Conservation (phyloP, 768 basidiomycete genomes). For the Rhodotorula toruloides region DNA sequence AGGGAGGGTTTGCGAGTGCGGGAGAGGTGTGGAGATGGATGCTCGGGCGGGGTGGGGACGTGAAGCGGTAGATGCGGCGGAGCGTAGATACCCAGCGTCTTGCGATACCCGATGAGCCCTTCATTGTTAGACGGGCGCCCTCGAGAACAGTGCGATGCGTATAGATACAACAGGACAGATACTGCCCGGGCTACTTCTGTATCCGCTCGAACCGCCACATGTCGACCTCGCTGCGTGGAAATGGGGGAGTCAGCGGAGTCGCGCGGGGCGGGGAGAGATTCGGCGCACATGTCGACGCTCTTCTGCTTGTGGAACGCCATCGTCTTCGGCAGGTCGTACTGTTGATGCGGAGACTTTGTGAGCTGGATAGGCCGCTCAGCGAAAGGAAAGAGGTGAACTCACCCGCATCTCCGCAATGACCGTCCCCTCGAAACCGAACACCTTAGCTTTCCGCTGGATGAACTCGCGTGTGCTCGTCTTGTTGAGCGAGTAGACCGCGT, state of each 20-base stretch:
- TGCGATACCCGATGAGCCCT: too few relatives aligned
- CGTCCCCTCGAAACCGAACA: conserved; percentile 35
- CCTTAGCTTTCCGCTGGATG: conserved; percentile 33
- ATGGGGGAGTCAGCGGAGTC: background rate
- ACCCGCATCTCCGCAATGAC: conserved; percentile 41
- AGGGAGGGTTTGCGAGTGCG: too few relatives aligned
- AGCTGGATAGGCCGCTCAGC: background rate
- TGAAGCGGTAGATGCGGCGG: too few relatives aligned
- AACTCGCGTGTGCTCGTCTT: conserved; percentile 38
- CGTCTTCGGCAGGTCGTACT: conserved; percentile 42
- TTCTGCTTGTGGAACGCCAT: conserved; percentile 44
- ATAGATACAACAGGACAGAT: conserved; percentile 2
- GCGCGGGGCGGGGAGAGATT: background rate
- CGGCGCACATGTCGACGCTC: conserved; percentile 40
- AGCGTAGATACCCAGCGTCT: too few relatives aligned
- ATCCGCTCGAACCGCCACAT: conserved; percentile 34
- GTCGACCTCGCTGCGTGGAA: conserved; percentile 28
- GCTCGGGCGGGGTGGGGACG: too few relatives aligned
- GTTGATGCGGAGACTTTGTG: background rate
- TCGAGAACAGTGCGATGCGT: background rate
- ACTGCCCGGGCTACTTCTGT: background rate
- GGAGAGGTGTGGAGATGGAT: too few relatives aligned
- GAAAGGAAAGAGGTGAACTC: background rate
- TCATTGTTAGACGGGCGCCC: too few relatives aligned
- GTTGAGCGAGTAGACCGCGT: conserved; percentile 42